Evolutionary conservation across 2,329 filamentous ascomycete species (phyloP), one percentile per base, ranked within the genome.

Genomic region (Madurella fahalii): DNA sequence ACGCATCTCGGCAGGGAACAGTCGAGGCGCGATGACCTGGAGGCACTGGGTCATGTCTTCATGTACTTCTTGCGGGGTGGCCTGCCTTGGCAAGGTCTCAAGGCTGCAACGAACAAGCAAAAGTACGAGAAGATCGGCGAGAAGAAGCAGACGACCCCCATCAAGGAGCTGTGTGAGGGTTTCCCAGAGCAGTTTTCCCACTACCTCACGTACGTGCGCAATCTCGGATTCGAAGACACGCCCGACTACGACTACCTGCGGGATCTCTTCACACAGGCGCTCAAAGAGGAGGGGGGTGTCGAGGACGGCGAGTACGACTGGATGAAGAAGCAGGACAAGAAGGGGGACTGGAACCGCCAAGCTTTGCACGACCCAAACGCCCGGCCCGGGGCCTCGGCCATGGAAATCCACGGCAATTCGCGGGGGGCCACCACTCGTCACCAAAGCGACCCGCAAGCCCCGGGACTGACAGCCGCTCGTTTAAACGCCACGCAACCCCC

Each of bases 91-190:
- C 84, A 89, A 68, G 85, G 84, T 9, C 75, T 89, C 60, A 88
- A 88, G 75, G 84, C 85, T 69, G 85, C 84, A 31, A 87, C 85
- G 45, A 87, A 87, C 72, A 87, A 99, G 83, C 94, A 99, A 71
- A 99, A 99, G 77, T 99, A 99, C 71, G 94, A 99, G 77, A 97
- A 97, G 82, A 99, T 99, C 73, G 94, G 94, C 44, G 93, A 99
- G 80, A 97, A 99, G 87, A 99, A 99, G 79, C 94, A 97, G 77
- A 96, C 93, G 0, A 97, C 94, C 18, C 83, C 84, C 5, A 95
- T 99, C 76, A 96, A 96, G 77, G 94, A 99, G 66, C 83, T 99
- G 15, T 97, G 93, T 70, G 92, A 96, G 65, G 88, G 90, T 49
- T 97, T 95, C 74, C 93, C 94, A 62, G 90, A 96, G 70, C 92